These are phyloP conservation scores for Neophaeococcomyces mojaviensis DNA, from an alignment of 2,329 filamentous ascomycete genomes.

Conservation along the genomic window DNA sequence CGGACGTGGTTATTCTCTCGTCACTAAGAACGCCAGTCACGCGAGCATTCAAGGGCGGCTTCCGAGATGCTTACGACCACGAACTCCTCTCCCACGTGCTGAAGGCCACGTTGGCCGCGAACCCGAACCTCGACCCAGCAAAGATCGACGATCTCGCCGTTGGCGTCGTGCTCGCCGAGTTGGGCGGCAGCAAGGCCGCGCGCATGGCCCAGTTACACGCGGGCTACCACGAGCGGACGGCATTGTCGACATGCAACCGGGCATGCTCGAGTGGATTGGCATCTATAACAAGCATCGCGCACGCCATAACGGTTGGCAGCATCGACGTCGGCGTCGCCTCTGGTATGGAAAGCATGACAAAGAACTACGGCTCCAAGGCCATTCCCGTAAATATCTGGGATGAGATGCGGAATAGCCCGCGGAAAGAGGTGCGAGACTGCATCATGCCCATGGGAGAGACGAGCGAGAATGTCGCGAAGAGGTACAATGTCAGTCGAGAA, in stretches of 20 bases:
- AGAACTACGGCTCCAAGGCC: constrained; percentile 78
- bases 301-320: constrained; percentile 65
- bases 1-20: constrained; percentile 81
- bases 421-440: constrained; percentile 70
- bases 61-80: constrained; percentile 86
- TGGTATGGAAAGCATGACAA: constrained; percentile 94
- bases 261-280: constrained; percentile 75
- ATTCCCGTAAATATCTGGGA: constrained; percentile 79
- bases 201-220: constrained; percentile 86
- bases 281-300: constrained; percentile 66
- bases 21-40: constrained; percentile 84
- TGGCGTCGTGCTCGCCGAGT: constrained; percentile 82
- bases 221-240: constrained; percentile 63
- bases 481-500: constrained; percentile 63
- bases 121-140: constrained; percentile 63
- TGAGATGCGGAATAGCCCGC: constrained; percentile 55
- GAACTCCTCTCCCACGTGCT: constrained; percentile 64
- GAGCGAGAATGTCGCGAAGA: constrained; percentile 74
- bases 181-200: constrained; percentile 82
- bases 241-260: constrained; percentile 80
- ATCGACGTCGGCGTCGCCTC: constrained; percentile 71
- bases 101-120: constrained; percentile 61
- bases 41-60: constrained; percentile 70
- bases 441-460: constrained; percentile 93
- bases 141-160: constrained; percentile 74